Evolutionary conservation across 176 grass and related monocot species (phyloP).

Genomic region (Eremochloa ophiuroides): DNA sequence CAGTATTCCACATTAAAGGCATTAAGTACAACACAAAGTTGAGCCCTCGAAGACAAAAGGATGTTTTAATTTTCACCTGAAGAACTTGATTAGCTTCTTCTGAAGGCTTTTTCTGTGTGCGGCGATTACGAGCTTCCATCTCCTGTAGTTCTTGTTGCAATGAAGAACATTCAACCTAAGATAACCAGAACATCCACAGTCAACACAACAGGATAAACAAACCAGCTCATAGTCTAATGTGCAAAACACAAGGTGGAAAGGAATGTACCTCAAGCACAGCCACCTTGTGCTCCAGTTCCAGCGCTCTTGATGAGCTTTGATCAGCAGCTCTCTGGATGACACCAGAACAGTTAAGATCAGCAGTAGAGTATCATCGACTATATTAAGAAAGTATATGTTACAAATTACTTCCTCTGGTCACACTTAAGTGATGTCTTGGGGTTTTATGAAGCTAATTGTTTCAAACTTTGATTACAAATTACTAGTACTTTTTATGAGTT

Average conservation of each 20-base stretch:
- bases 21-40: neutral
- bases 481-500: neutral
- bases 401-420: neutral
- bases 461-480: neutral
- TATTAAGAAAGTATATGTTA: neutral
- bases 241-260: neutral
- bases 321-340: constrained; percentile 79
- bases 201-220: constrained; percentile 19
- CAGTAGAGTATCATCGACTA: neutral
- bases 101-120: constrained; percentile 84
- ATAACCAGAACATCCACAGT: constrained; percentile 27
- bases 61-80: constrained; percentile 54
- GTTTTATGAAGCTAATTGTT: neutral
- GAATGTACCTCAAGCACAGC: constrained; percentile 85
- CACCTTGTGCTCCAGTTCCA: constrained; percentile 90
- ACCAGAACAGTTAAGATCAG: constrained; percentile 27
- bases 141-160: constrained; percentile 94
- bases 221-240: neutral
- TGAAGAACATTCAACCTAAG: constrained; percentile 81
- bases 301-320: constrained; percentile 88
- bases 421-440: neutral
- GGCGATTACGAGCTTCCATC: constrained; percentile 78
- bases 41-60: constrained; percentile 9
- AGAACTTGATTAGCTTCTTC: constrained; percentile 97
- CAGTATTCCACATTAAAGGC: neutral